Evolutionary conservation across 2,329 filamentous ascomycete genomes (phyloP), one percentile per base, ranked within the genome.

Genomic region (Paecilomyces sp.): DNA sequence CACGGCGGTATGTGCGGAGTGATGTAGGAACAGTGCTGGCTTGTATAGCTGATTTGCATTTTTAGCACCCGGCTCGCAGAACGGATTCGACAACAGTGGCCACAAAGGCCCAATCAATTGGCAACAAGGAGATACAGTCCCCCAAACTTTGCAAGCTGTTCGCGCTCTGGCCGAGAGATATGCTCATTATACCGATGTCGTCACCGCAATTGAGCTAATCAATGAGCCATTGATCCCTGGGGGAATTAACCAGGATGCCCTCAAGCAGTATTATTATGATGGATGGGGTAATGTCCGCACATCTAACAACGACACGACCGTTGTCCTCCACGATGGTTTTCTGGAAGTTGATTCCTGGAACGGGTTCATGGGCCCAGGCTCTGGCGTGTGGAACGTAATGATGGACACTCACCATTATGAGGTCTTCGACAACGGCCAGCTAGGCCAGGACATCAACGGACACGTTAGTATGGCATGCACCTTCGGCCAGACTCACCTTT

Each of bases 391-490:
- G 55, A 81, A 83, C 54, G 81, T 88, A 50, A 81, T 83, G 54
- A 73, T 90, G 62, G 87, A 90, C 67, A 85, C 87, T 60, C 87
- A 90, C 69, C 85, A 89, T 68, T 90, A 89, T 69, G 83, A 88
- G 68, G 79, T 86, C 60, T 89, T 89, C 73, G 79, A 77, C 61
- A 71, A 79, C 25, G 75, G 73, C 0, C 74, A 83, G 30, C 74
- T 87, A 31, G 76, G 77, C 24, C 72, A 83, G 70, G 72, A 76
- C 36, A 79, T 80, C 3, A 74, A 76, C 63, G 68, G 83, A 58
- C 87, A 89, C 64, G 74, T 83, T 41, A 73, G 80, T 60, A 73
- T 75, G 30, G 85, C 83, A 57, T 89, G 86, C 74, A 78, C 76
- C 57, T 81, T 82, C 64, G 79, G 78, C 2, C 68, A 71, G 1